These are phyloP conservation scores for Exophiala sideris DNA, from an alignment of 2,329 filamentous ascomycete genomes.

Conservation along the genomic window DNA sequence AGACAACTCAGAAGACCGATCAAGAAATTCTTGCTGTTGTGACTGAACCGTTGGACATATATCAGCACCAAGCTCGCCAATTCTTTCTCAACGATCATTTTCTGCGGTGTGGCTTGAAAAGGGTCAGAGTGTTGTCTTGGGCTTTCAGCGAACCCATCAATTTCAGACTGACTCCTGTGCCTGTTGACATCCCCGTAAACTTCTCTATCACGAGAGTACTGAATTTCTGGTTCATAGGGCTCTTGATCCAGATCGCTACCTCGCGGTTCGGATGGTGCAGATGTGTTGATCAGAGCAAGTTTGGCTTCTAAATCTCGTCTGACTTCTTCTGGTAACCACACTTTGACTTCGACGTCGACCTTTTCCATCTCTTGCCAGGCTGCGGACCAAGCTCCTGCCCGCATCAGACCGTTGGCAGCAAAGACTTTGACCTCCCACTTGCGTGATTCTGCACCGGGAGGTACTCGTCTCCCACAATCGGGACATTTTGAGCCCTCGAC, in stretches of 20 bases:
- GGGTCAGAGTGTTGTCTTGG: conserved; percentile 1
- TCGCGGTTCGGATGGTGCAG: not conserved
- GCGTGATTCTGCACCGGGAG: conserved; percentile 46
- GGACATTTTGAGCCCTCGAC: conserved; percentile 36
- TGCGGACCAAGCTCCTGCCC: conserved; percentile 83
- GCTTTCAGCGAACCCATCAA: conserved; percentile 24
- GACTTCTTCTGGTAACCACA: conserved; percentile 57
- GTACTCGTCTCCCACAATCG: conserved; percentile 51
- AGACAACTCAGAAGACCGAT: conserved; percentile 46
- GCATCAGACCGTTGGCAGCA: conserved; percentile 92
- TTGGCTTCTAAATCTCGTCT: conserved; percentile 42
- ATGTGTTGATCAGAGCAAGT: conserved; percentile 8
- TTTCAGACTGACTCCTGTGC: conserved; percentile 23
- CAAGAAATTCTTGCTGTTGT: conserved; percentile 53
- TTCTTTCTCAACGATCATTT: conserved; percentile 43
- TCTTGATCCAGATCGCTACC: not conserved
- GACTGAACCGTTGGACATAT: conserved; percentile 51
- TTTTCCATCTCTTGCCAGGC: conserved; percentile 98
- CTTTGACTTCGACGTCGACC: conserved; percentile 89
- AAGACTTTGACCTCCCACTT: conserved; percentile 75
- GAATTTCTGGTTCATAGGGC: not conserved
- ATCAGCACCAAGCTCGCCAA: conserved; percentile 52
- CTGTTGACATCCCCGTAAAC: conserved; percentile 22
- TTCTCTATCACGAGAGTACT: conserved; percentile 18
- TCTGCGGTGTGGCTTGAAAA: conserved; percentile 1